A percentile compares a stretch with the other conserved stretches of the same genome.
These are phyloP conservation scores for Botrytis pseudocinerea DNA, from an alignment of 2,329 filamentous ascomycete species.

Conservation along the genomic window DNA sequence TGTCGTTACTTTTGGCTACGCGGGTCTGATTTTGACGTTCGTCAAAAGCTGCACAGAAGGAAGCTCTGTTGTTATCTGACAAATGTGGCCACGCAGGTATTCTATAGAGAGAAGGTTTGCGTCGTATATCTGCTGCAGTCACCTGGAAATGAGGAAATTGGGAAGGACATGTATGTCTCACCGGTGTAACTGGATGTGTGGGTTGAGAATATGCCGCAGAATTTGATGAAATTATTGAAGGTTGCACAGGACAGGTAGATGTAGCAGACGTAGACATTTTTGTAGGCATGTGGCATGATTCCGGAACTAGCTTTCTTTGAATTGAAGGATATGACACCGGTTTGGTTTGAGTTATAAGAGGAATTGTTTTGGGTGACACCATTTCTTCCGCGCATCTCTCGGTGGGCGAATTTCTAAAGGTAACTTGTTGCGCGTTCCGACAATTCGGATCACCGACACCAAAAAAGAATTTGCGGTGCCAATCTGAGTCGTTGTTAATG, in stretches of 20 bases:
- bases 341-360: conserved; percentile 21
- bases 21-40: neutral
- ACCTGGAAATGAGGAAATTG: neutral
- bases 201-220: neutral
- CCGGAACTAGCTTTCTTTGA: neutral
- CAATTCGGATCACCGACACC: neutral
- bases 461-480: conserved; percentile 18
- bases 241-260: neutral
- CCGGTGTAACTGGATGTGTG: neutral
- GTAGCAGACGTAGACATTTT: neutral
- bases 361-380: conserved; percentile 24
- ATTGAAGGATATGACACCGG: neutral
- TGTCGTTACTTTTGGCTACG: too few relatives aligned
- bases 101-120: conserved; percentile 36
- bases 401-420: neutral
- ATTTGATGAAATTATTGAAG: neutral
- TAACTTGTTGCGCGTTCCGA: neutral
- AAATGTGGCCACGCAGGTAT: conserved; percentile 33
- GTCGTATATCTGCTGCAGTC: conserved; percentile 30
- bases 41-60: neutral
- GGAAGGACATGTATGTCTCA: neutral
- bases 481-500: neutral
- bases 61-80: neutral
- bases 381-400: conserved; percentile 8
- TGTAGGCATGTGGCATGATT: neutral